phyloP scores from a whole-genome alignment of 768 basidiomycete species.

The Pisolithus tinctorius region DNA sequence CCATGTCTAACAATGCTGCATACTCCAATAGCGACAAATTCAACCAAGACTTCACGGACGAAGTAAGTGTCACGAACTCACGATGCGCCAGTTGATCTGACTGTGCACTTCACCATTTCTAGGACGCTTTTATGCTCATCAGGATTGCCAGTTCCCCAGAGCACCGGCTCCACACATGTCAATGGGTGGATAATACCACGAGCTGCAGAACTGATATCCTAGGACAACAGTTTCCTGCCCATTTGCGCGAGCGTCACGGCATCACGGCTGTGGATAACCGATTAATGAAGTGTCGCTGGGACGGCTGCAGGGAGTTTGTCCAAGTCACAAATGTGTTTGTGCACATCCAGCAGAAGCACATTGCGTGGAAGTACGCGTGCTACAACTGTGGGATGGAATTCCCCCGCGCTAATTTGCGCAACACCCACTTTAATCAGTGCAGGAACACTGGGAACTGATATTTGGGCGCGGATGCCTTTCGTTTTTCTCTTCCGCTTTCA shows the following conservation, averaged over 20 bases:
- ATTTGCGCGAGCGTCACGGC: conserved; percentile 17
- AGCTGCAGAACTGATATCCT: conserved; percentile 12
- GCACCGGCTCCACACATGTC: conserved; percentile 17
- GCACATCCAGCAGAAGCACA: conserved; percentile 21
- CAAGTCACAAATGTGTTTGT: conserved; percentile 14
- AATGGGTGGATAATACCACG: conserved; percentile 12
- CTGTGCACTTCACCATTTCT: conserved; percentile 2
- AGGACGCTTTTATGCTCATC: conserved; percentile 21
- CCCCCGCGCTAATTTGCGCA: conserved; percentile 9
- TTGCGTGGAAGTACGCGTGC: conserved; percentile 21
- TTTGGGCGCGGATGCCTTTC: neutral
- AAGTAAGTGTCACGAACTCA: conserved; percentile 11
- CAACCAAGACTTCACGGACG: conserved; percentile 26
- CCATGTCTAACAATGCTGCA: conserved; percentile 16
- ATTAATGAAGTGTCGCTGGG: conserved; percentile 18
- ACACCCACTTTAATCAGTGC: conserved; percentile 14
- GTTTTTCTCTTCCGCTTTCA: no score
- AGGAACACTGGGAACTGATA: neutral
- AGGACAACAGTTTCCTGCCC: conserved; percentile 10
- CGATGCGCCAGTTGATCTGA: neutral
- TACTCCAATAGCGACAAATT: conserved; percentile 14
- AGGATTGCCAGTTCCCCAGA: conserved; percentile 24
- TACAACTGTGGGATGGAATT: conserved; percentile 17
- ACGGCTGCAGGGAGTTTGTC: conserved; percentile 15
- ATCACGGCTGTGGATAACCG: conserved; percentile 5